A percentile compares a stretch with the other conserved stretches of the same genome.
These are phyloP conservation scores for Batkoa obscura DNA, from an alignment of 371 early-diverging fungal species.

Conservation along the genomic window DNA sequence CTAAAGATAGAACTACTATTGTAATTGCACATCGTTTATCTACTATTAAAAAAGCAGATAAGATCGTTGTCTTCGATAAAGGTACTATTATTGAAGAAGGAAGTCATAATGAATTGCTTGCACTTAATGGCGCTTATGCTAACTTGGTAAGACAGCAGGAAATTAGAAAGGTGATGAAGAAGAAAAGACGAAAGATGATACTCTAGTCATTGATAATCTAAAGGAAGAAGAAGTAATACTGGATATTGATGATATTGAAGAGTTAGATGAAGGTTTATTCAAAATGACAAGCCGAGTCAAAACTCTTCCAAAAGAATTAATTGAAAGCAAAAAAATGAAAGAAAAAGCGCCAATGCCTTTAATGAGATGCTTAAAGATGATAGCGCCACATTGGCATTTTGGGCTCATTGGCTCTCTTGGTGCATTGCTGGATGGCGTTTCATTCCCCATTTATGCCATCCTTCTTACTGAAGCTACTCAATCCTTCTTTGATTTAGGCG, in stretches of 20 bases:
- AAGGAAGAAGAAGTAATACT: neutral
- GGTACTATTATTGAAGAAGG: conserved; percentile 56
- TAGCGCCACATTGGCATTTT: conserved; percentile 20
- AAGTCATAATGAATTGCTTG: conserved; percentile 46
- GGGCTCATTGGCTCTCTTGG: conserved; percentile 15
- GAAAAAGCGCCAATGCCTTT: neutral
- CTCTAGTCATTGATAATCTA: neutral
- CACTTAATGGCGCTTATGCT: conserved; percentile 14
- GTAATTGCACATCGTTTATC: conserved; percentile 60
- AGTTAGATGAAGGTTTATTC: neutral
- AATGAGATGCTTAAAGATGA: neutral
- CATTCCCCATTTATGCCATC: conserved; percentile 21
- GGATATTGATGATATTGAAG: neutral
- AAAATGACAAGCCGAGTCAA: neutral
- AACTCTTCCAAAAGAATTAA: neutral
- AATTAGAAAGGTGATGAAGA: neutral
- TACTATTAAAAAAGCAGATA: conserved; percentile 42
- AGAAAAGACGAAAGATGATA: neutral
- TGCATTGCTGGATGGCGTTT: conserved; percentile 16
- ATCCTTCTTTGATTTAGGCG: conserved; percentile 1
- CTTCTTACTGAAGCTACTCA: conserved; percentile 10
- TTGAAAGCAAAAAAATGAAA: neutral
- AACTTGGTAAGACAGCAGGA: conserved; percentile 32
- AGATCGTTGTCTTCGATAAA: conserved; percentile 56
- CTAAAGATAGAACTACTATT: conserved; percentile 48